These are phyloP conservation scores for Ceriops zippeliana DNA, from an alignment of 345 rosid species.

Conservation along the genomic window DNA sequence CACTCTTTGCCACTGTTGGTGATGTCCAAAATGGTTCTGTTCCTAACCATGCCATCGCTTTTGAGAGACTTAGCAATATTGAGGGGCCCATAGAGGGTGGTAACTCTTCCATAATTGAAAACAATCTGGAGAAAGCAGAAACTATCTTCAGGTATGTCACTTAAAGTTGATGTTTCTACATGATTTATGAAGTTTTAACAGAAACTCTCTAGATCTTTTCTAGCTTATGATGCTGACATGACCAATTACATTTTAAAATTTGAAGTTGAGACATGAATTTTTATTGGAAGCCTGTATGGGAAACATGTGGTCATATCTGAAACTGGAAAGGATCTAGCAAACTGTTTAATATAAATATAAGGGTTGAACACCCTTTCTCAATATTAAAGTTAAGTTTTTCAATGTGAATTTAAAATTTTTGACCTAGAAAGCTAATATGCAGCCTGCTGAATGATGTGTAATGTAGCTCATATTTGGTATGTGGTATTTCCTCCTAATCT, in stretches of 20 bases:
- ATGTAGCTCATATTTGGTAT: too few relatives aligned
- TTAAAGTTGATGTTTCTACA: neutral
- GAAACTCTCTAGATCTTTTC: neutral
- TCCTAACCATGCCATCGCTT: constrained; percentile 38
- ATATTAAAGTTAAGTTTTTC: too few relatives aligned
- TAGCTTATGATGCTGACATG: neutral
- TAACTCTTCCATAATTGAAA: constrained; percentile 43
- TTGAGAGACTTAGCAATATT: constrained; percentile 44
- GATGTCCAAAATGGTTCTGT: constrained; percentile 42
- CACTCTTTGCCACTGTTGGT: constrained; percentile 51
- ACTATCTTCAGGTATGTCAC: constrained; percentile 50
- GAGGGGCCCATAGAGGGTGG: constrained; percentile 50
- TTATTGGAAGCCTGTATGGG: neutral
- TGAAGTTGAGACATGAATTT: neutral
- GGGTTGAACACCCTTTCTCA: neutral
- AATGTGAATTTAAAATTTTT: too few relatives aligned
- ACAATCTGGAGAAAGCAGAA: constrained; percentile 57
- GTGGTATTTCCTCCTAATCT: neutral
- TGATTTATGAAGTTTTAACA: neutral
- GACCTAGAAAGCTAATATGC: too few relatives aligned
- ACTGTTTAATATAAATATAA: neutral
- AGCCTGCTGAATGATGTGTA: too few relatives aligned
- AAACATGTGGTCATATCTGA: neutral
- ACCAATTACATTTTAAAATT: neutral
- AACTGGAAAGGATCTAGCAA: neutral